Percentiles rank a stretch among this genome's conserved stretches.
Evolutionary conservation across 2,329 filamentous ascomycete species (phyloP).

Genomic region (Phialophora macrospora): DNA sequence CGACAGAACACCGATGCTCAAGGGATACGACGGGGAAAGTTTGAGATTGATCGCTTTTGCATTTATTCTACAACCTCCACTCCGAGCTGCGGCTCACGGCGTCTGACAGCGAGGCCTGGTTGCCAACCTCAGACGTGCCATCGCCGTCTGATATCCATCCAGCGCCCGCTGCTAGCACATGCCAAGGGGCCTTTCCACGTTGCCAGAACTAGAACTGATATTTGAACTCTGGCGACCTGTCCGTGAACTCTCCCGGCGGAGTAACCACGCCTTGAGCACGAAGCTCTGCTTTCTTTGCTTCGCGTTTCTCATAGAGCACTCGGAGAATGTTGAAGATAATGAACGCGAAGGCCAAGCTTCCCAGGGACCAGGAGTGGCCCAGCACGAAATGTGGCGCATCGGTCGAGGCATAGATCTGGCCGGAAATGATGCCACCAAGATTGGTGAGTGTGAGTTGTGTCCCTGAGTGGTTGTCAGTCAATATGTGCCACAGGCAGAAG

Average conservation of each 20-base stretch:
- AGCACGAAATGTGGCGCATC: constrained; percentile 28
- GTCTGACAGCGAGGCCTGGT: background rate
- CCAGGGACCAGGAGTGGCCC: constrained; percentile 32
- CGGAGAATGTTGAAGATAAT: constrained; percentile 30
- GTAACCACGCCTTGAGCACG: constrained; percentile 27
- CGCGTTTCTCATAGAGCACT: constrained; percentile 28
- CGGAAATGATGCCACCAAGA: constrained; percentile 54
- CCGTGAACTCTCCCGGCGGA: constrained; percentile 30
- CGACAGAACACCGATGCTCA: background rate
- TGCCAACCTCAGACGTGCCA: background rate
- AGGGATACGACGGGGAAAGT: background rate
- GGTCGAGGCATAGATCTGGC: constrained; percentile 34
- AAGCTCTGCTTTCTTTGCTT: constrained; percentile 22
- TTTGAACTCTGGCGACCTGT: constrained; percentile 31
- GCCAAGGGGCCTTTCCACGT: background rate
- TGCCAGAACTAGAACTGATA: constrained; percentile 28
- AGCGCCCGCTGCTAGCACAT: background rate
- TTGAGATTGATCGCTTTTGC: background rate
- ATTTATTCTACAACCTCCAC: background rate
- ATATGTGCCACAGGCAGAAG: background rate
- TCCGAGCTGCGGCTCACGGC: background rate
- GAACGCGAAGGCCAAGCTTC: constrained; percentile 28
- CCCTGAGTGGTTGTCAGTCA: constrained; percentile 4
- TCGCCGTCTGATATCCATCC: too few relatives aligned
- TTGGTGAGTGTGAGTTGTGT: constrained; percentile 33